Percentiles rank a stretch among this genome's conserved stretches.
phyloP scores from a whole-genome alignment of 768 basidiomycete species.

The Hypholoma sublateritium region DNA sequence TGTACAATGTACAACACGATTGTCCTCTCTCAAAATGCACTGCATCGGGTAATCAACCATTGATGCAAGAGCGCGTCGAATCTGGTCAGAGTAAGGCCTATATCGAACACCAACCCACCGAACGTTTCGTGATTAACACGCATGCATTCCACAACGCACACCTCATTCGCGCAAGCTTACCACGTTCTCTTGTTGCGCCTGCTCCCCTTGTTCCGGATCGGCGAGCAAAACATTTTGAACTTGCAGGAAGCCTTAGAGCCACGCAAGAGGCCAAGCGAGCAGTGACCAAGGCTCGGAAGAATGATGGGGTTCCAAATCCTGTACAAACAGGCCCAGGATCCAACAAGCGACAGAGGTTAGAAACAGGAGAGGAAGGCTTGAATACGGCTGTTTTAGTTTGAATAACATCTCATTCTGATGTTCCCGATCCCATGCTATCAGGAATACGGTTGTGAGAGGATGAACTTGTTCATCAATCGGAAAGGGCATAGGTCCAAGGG shows the following conservation, averaged over 20 bases:
- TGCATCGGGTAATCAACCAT: constrained; percentile 6
- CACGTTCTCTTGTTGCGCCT: constrained; percentile 8
- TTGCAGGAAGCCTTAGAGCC: not conserved
- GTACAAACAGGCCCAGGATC: too few relatives aligned
- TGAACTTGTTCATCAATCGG: too few relatives aligned
- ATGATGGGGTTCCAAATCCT: too few relatives aligned
- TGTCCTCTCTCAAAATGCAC: constrained; percentile 14
- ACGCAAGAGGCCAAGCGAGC: not conserved
- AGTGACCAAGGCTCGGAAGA: not conserved
- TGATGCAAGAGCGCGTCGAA: constrained; percentile 11
- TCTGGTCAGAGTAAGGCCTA: not conserved
- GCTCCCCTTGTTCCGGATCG: not conserved
- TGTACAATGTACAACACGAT: constrained; percentile 23
- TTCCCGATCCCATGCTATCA: too few relatives aligned
- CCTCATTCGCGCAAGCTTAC: constrained; percentile 8
- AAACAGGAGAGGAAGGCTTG: too few relatives aligned
- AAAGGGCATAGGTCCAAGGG: too few relatives aligned
- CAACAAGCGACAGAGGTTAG: too few relatives aligned
- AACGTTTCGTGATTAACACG: constrained; percentile 15
- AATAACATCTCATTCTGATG: too few relatives aligned
- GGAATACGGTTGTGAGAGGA: too few relatives aligned
- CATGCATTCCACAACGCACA: constrained; percentile 21
- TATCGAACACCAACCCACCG: constrained; percentile 12
- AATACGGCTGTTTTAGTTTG: too few relatives aligned
- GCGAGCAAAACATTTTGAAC: not conserved